phyloP scores from a whole-genome alignment of 345 rosid genomes.

The Gossypium turneri region DNA sequence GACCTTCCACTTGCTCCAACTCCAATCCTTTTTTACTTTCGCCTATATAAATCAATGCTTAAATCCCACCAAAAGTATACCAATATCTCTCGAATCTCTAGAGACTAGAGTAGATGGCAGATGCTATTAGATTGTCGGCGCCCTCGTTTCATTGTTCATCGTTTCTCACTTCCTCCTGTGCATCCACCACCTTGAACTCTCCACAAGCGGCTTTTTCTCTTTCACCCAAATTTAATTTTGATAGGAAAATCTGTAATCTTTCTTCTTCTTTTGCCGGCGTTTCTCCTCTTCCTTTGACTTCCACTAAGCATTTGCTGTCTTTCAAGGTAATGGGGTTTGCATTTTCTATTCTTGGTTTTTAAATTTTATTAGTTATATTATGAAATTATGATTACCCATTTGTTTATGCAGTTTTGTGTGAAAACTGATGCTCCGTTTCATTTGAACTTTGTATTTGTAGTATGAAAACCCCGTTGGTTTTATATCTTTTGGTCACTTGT shows the following conservation, averaged over 20 bases:
- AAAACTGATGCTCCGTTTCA: not conserved
- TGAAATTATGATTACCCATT: not conserved
- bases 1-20: not conserved
- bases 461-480: not conserved
- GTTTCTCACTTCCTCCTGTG: not conserved
- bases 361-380: not conserved
- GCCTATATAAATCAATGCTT: not conserved
- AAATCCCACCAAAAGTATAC: not conserved
- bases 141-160: not conserved
- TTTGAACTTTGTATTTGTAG: not conserved
- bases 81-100: not conserved
- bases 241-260: not conserved
- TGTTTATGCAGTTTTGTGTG: not conserved
- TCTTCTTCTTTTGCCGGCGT: not conserved
- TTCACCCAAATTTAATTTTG: not conserved
- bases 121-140: not conserved
- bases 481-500: not conserved
- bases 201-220: not conserved
- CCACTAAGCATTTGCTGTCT: slow-evolving; percentile 1
- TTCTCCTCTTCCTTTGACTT: not conserved
- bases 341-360: not conserved
- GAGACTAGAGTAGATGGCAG: slow-evolving; percentile 1
- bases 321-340: slow-evolving; percentile 2
- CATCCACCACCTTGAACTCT: slow-evolving; percentile 2
- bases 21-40: not conserved